Percentiles rank a stretch among this genome's conserved stretches.
Conservation (phyloP, 495 filamentous ascomycete genomes). For the Aspergillus nanangensis region DNA sequence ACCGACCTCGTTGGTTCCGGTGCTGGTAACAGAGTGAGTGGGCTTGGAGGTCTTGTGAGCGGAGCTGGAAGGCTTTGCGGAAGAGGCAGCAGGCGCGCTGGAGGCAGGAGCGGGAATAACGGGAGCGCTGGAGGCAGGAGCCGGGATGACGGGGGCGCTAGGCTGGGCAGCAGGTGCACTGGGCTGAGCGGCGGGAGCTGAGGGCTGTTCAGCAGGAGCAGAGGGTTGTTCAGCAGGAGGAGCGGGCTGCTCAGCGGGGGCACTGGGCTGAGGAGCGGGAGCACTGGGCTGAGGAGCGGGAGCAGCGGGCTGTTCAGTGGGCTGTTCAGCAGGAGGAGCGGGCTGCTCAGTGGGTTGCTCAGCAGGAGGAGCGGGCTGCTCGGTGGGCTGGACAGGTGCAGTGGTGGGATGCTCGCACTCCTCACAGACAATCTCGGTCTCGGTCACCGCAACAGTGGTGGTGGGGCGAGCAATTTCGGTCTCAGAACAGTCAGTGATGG, state of each 20-base stretch:
- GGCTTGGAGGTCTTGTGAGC: neutral
- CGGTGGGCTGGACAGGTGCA: neutral
- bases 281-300: neutral
- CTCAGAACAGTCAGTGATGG: constrained; percentile 5
- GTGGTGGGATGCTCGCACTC: too few species aligned
- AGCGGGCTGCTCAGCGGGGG: neutral
- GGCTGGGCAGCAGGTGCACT: neutral
- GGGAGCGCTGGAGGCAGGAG: neutral
- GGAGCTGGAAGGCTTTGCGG: neutral
- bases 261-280: constrained; percentile 1
- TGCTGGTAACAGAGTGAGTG: neutral
- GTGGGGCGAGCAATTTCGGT: neutral
- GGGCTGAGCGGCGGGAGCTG: constrained; percentile 1
- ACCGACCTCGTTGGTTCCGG: neutral
- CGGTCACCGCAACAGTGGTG: neutral
- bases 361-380: neutral
- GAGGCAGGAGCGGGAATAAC: constrained; percentile 1
- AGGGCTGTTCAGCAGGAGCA: neutral
- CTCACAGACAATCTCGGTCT: too few species aligned
- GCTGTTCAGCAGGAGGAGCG: constrained; percentile 1
- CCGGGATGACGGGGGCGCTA: constrained; percentile 1
- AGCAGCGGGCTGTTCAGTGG: neutral
- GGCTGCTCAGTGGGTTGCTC: constrained; percentile 1
- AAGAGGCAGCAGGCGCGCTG: neutral
- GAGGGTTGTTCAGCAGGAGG: neutral